A percentile compares a stretch with the other conserved stretches of the same genome.
Evolutionary conservation across 805 yeast genomes (phyloP).

Genomic region (Lipomyces yamadae): DNA sequence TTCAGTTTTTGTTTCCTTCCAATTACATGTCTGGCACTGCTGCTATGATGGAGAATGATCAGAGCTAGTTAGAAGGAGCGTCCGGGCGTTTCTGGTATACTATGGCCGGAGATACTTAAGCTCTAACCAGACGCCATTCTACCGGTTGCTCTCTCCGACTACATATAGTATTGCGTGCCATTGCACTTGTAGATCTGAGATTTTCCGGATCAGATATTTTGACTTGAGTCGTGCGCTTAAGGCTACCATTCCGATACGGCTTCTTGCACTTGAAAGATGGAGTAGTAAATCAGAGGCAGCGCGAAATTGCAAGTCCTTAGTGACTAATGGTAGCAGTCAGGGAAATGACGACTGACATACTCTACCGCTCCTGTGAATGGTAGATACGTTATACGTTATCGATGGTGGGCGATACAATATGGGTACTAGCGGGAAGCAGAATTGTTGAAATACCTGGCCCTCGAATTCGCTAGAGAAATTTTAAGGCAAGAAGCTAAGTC

Average conservation of each 20-base stretch:
- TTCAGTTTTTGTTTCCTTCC: background rate
- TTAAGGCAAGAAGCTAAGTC: background rate
- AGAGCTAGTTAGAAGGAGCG: background rate
- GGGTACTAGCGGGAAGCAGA: background rate
- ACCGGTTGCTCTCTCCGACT: background rate
- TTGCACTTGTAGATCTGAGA: background rate
- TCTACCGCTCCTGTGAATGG: background rate
- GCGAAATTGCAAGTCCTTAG: background rate
- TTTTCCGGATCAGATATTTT: background rate
- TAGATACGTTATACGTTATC: background rate
- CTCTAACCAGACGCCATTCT: background rate
- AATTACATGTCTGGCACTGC: background rate
- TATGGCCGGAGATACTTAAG: background rate
- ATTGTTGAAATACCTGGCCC: too few relatives aligned
- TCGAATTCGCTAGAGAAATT: background rate
- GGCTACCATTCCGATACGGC: slow-evolving; percentile 1
- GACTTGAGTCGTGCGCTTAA: background rate
- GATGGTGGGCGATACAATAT: background rate
- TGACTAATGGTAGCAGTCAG: background rate
- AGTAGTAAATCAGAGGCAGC: background rate
- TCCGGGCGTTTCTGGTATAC: background rate
- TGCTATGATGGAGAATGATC: background rate
- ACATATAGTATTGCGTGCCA: background rate
- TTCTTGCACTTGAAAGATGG: background rate
- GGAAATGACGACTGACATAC: background rate